Evolutionary conservation across 345 rosid species (phyloP).

Genomic region (Salix purpurea): DNA sequence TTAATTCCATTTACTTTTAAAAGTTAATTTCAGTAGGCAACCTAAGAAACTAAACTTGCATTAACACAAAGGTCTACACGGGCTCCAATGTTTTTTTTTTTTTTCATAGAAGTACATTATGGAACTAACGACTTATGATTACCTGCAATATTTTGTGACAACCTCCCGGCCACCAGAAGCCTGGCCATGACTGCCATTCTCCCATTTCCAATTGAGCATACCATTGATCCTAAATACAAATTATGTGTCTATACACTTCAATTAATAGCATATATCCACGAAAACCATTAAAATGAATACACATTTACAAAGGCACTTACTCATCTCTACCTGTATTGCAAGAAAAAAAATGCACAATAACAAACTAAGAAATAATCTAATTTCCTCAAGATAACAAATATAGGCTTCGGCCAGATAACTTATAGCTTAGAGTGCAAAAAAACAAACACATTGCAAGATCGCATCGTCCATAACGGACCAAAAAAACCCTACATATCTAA

Average conservation of each 20-base stretch:
- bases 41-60: too few relatives aligned
- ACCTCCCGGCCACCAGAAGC: conserved; percentile 41
- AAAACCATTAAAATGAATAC: background rate
- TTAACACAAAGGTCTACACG: too few relatives aligned
- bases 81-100: too few relatives aligned
- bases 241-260: conserved; percentile 22
- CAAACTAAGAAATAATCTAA: background rate
- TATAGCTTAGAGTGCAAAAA: background rate
- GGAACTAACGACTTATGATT: background rate
- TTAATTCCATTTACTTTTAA: background rate
- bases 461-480: background rate
- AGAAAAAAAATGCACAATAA: background rate
- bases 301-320: background rate
- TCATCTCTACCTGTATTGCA: conserved; percentile 1
- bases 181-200: conserved; percentile 63
- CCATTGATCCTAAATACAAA: conserved; percentile 37
- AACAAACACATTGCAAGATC: conserved; percentile 6
- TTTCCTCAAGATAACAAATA: background rate
- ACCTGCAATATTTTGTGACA: conserved; percentile 34
- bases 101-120: background rate
- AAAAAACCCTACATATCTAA: background rate
- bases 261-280: background rate
- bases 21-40: background rate
- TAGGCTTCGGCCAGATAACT: background rate
- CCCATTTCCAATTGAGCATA: conserved; percentile 51